These are phyloP conservation scores for Lentinula novae-zelandiae DNA, from an alignment of 1,284 basidiomycete genomes.

Conservation along the genomic window DNA sequence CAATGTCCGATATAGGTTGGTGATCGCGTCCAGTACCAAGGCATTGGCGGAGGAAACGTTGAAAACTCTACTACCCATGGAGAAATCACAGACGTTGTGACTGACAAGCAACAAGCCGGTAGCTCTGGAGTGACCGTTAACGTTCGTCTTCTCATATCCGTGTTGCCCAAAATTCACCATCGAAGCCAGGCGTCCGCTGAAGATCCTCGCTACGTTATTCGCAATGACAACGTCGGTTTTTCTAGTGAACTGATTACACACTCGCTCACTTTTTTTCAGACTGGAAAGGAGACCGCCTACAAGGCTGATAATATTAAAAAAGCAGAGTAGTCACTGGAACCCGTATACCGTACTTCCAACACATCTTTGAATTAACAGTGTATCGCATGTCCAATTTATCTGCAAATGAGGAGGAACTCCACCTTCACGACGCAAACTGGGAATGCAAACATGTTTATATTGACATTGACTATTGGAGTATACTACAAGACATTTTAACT, in stretches of 20 bases:
- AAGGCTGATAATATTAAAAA: constrained; percentile 8
- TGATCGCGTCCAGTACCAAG: constrained; percentile 12
- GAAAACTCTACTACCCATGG: constrained; percentile 12
- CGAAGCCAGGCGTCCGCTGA: constrained; percentile 2
- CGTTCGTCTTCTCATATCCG: background rate
- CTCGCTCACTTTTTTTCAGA: background rate
- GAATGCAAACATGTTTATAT: no score
- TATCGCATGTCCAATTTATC: no score
- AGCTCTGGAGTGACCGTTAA: constrained; percentile 3
- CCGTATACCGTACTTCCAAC: no score
- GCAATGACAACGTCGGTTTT: constrained; percentile 9
- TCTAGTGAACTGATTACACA: background rate
- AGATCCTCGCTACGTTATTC: constrained; percentile 13
- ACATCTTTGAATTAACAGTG: no score
- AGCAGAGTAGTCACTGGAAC: background rate
- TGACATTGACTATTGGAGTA: no score
- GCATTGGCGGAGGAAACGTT: constrained; percentile 11
- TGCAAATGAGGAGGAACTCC: no score
- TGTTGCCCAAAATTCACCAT: no score
- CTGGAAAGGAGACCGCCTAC: constrained; percentile 12
- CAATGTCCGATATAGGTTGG: background rate
- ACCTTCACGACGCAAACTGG: no score
- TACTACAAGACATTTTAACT: no score
- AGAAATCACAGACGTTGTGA: constrained; percentile 3
- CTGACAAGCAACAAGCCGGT: constrained; percentile 4